phyloP scores from a whole-genome alignment of 805 yeast species.

The Schwanniomyces vanrijiae region DNA sequence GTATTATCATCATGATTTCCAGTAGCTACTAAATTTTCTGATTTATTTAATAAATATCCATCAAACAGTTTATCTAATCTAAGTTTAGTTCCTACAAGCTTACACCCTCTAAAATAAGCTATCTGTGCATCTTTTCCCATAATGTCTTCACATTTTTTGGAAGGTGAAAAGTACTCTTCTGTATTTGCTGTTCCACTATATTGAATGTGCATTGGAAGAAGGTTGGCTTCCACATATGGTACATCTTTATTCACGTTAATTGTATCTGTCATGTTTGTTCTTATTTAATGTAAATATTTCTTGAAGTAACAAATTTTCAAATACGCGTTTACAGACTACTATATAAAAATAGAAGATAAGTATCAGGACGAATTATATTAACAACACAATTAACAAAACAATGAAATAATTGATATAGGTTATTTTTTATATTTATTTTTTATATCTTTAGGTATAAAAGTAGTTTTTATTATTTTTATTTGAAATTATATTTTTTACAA shows the following conservation, averaged over 20 bases:
- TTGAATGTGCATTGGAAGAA: slow-evolving; percentile 27
- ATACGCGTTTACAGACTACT: not conserved
- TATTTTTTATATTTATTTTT: no score
- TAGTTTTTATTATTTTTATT: no score
- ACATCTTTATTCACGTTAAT: slow-evolving; percentile 6
- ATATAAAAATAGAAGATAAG: no score
- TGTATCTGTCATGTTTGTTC: slow-evolving; percentile 2
- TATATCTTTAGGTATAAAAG: no score
- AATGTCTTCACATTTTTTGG: slow-evolving; percentile 20
- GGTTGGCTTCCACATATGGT: slow-evolving; percentile 18
- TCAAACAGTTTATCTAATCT: slow-evolving; percentile 13
- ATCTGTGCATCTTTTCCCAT: slow-evolving; percentile 11
- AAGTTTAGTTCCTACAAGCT: slow-evolving; percentile 24
- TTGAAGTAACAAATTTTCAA: not conserved
- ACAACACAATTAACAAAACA: no score
- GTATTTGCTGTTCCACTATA: slow-evolving; percentile 34
- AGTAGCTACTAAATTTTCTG: slow-evolving; percentile 19
- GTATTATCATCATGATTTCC: slow-evolving; percentile 1
- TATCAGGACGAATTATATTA: no score
- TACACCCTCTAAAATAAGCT: slow-evolving; percentile 37
- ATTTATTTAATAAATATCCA: slow-evolving; percentile 28
- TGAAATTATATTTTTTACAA: no score
- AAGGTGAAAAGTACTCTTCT: slow-evolving; percentile 27
- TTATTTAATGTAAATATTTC: not conserved
- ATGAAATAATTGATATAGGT: no score